Evolutionary conservation across 768 basidiomycete genomes (phyloP), one percentile per base, ranked within the genome.

Genomic region (Calocera viscosa): DNA sequence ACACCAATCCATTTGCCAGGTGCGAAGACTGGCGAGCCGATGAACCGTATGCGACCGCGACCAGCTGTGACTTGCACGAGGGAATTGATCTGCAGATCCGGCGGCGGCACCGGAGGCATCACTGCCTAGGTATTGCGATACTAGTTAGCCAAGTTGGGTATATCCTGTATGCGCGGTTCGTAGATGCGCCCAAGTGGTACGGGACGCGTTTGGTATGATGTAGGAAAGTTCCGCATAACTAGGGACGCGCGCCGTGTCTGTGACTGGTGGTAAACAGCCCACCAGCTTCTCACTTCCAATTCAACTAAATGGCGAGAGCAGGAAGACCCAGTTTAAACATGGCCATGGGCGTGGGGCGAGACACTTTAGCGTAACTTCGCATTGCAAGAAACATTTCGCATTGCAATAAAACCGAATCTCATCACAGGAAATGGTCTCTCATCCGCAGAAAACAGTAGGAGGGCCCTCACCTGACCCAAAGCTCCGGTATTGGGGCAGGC

Each of bases 1-100:
- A 98, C 85, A 11, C 96, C 96, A 64, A 96, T 82, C 95, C 95
- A 99, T 81, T 89, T 92, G 0, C 96, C 96, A 1, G 85, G 76
- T 24, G 90, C 83, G 75, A 97, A 97, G 1, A 82, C 81, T 0
- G 95, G 94, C 34, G 84, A 69, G 0, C 95, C 96, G 64, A 82
- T 83, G 80, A 93, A 99, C 26, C 94, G 83, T 53, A 97, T 88
- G 53, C 87, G 80, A 1, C 96, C 96, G 39, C 85, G 82, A 19
- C 94, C 94, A 40, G 87, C 86, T 0, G 87, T 77, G 49, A 94
- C 85, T 66, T 87, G 83, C 17, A 96, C 94, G 66, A 89, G 82
- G 2, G 91, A 82, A 34, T 89, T 89, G 63, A 91, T 74, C 2
- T 82, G 75, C 35, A 75, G 67, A 24, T 70, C 69, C 22, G 65